These are phyloP conservation scores for Crotalaria pallida DNA, from an alignment of 306 rosid species.

Conservation along the genomic window DNA sequence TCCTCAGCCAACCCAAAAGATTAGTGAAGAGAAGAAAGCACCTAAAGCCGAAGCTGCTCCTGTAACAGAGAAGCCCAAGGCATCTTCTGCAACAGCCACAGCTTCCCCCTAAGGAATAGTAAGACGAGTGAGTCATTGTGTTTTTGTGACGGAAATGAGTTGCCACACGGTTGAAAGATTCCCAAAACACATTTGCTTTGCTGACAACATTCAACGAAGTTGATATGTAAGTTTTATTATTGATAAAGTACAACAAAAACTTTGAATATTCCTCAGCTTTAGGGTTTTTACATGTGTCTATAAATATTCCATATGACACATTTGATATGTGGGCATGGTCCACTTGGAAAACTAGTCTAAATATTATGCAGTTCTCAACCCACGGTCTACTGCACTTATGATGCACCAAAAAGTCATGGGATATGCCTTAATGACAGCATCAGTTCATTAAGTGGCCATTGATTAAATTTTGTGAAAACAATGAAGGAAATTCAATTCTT, in stretches of 20 bases:
- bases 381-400: too few relatives aligned
- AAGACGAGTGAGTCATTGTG: constrained; percentile 52
- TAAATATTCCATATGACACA: too few relatives aligned
- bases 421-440: background rate
- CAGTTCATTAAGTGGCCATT: background rate
- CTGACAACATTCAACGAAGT: constrained; percentile 85
- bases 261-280: too few relatives aligned
- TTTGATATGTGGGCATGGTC: too few relatives aligned
- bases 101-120: constrained; percentile 79
- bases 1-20: constrained; percentile 41
- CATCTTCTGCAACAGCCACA: constrained; percentile 59
- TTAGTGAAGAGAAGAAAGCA: constrained; percentile 43
- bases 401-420: background rate
- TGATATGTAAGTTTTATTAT: constrained; percentile 72
- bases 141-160: constrained; percentile 47
- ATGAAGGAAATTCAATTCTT: background rate
- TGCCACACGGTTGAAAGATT: constrained; percentile 70
- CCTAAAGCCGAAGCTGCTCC: constrained; percentile 45
- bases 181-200: constrained; percentile 84
- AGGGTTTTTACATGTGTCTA: too few relatives aligned
- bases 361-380: too few relatives aligned
- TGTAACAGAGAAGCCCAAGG: constrained; percentile 39
- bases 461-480: background rate
- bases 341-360: too few relatives aligned
- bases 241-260: too few relatives aligned